Base-by-base conservation (phyloP, 2,329 filamentous ascomycete genomes). In the Ramularia endophylla region DNA sequence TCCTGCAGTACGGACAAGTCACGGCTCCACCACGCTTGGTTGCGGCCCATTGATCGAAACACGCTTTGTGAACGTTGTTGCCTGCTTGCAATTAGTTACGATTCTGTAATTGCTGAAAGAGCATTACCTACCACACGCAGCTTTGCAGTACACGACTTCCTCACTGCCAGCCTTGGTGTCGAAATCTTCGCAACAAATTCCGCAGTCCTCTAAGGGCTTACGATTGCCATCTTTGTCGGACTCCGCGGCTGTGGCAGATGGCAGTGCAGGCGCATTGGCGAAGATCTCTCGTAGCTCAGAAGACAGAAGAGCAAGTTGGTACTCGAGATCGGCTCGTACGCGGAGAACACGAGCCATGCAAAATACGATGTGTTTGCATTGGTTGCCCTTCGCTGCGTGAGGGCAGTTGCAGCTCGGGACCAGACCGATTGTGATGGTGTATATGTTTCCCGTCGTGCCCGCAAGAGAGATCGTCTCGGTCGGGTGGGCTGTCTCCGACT, bases 291-390 rank as follows among this genome's bases (percentile, higher is more conserved):
- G 64, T 2, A 83, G 65, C 60, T 83, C 79, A 3, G 68, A 68
- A 9, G 72, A 69, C 15, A 80, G 58, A 46, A 82, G 74, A 2
- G 78, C 78, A n/a, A 78, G 63, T 54, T 83, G 79, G 47, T 80
- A 81, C 35, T 71, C 68, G 2, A 81, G 64, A 27, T 79, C 58
- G 25, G 67, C 59, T 0, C 70, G 71, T 1, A 71, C 76, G 61
- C 77, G 78, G 25, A 82, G 66, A 2, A 78, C 73, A 18, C 75
- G 74, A 32, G 73, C 60, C 39, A 82, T 67, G 20, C 78, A 75
- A 52, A 79, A 84, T 20, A 83, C 50, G 13, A 81, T 66, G 50
- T 85, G 81, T 54, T 82, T 82, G 69, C 79, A 83, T 54, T 80
- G 75, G 7, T 77, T 73, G 9, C 54, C 48, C 28, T 56, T 57